Percentiles rank a stretch among this genome's conserved stretches.
These are phyloP conservation scores for Pythium plurisporium DNA, from an alignment of 352 stramenopile species.

Conservation along the genomic window DNA sequence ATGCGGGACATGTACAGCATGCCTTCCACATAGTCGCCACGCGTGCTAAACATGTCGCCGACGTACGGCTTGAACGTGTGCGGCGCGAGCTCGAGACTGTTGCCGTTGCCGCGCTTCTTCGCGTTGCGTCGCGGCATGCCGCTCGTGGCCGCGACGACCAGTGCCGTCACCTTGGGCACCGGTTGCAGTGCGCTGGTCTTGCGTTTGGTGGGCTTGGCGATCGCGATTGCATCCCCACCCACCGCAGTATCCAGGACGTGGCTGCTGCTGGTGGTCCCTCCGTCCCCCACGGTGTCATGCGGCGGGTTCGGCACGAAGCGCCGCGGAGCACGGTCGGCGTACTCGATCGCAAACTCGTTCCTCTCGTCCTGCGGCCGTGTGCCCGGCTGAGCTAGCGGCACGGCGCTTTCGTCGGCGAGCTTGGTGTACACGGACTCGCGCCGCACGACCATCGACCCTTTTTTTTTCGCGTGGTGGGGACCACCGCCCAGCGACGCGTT, in stretches of 20 bases:
- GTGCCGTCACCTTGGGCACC: background rate
- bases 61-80: constrained; percentile 60
- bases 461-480: constrained; percentile 12
- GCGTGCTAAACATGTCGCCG: constrained; percentile 76
- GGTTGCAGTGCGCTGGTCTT: background rate
- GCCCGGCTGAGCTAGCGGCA: too few relatives aligned
- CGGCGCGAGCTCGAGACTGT: constrained; percentile 26
- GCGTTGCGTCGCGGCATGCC: constrained; percentile 41
- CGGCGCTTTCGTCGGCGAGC: background rate
- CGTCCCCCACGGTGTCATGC: too few relatives aligned
- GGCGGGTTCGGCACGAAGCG: constrained; percentile 13
- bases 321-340: constrained; percentile 37
- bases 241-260: too few relatives aligned
- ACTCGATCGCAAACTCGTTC: constrained; percentile 69
- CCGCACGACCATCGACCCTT: constrained; percentile 6
- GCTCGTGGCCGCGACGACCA: background rate
- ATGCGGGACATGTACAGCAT: constrained; percentile 88
- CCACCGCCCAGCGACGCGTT: constrained; percentile 1
- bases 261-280: too few relatives aligned
- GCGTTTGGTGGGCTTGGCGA: constrained; percentile 2
- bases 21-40: constrained; percentile 79
- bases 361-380: constrained; percentile 15
- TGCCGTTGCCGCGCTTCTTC: constrained; percentile 29
- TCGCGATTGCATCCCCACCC: background rate
- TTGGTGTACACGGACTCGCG: constrained; percentile 25